Evolutionary conservation across 2,329 filamentous ascomycete species (phyloP).

Genomic region (Colletotrichum falcatum): DNA sequence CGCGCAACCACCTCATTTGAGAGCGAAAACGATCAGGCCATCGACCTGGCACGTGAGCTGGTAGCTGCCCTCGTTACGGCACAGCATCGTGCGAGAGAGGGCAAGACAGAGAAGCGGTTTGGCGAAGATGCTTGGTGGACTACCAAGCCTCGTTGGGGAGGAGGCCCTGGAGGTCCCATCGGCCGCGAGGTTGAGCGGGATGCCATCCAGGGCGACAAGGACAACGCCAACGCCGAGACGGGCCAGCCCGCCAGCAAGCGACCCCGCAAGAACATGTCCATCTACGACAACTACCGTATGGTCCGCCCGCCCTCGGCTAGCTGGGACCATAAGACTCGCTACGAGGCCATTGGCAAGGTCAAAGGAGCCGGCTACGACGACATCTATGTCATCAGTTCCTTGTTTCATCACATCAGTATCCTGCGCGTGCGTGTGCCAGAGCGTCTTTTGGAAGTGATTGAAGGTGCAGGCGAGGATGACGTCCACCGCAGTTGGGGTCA

Average conservation of each 20-base stretch:
- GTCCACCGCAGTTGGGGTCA: slow-evolving; percentile 60
- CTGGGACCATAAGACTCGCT: slow-evolving; percentile 72
- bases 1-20: slow-evolving; percentile 67
- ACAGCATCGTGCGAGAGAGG: slow-evolving; percentile 71
- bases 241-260: slow-evolving; percentile 56
- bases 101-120: slow-evolving; percentile 65
- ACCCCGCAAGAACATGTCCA: slow-evolving; percentile 65
- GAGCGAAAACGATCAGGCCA: slow-evolving; percentile 66
- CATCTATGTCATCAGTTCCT: slow-evolving; percentile 69
- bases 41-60: slow-evolving; percentile 72
- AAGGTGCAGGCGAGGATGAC: slow-evolving; percentile 56
- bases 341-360: slow-evolving; percentile 66
- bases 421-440: slow-evolving; percentile 69
- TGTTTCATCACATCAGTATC: slow-evolving; percentile 72
- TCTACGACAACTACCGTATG: slow-evolving; percentile 75
- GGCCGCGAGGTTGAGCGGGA: slow-evolving; percentile 69
- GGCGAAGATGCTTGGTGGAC: slow-evolving; percentile 74
- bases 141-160: slow-evolving; percentile 70
- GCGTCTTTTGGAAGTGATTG: slow-evolving; percentile 64
- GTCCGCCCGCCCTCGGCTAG: slow-evolving; percentile 66
- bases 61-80: slow-evolving; percentile 71
- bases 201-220: slow-evolving; percentile 59
- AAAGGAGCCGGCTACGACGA: slow-evolving; percentile 66
- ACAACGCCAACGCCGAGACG: slow-evolving; percentile 47
- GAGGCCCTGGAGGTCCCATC: slow-evolving; percentile 71